phyloP scores from a whole-genome alignment of 2,329 filamentous ascomycete species.

The Chaetomiaceae sp. region DNA sequence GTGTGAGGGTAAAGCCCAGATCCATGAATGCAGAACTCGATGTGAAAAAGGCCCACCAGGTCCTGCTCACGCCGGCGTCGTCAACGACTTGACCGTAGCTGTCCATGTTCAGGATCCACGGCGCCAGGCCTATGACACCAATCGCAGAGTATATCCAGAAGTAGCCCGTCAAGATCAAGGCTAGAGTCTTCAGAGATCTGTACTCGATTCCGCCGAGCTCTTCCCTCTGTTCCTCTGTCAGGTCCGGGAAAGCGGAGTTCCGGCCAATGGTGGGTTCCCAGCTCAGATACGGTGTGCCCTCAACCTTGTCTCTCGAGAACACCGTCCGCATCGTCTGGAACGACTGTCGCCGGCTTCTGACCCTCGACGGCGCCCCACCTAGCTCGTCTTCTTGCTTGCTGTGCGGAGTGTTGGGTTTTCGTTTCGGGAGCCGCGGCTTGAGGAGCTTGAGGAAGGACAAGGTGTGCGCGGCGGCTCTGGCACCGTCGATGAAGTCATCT shows the following conservation, averaged over 20 bases:
- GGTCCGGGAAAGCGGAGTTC: slow-evolving; percentile 86
- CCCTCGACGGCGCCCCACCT: slow-evolving; percentile 4
- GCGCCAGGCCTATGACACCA: slow-evolving; percentile 66
- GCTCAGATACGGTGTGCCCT: slow-evolving; percentile 79
- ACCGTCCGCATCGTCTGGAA: slow-evolving; percentile 56
- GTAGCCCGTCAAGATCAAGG: slow-evolving; percentile 71
- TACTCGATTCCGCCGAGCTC: slow-evolving; percentile 97
- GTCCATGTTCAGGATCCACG: slow-evolving; percentile 68
- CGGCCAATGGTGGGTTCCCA: slow-evolving; percentile 89
- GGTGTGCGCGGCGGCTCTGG: slow-evolving; percentile 38
- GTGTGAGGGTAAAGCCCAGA: slow-evolving; percentile 86
- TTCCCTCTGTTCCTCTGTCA: slow-evolving; percentile 87
- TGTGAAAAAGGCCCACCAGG: slow-evolving; percentile 94
- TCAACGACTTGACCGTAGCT: slow-evolving; percentile 64
- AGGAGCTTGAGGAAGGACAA: slow-evolving; percentile 30
- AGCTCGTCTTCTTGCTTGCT: slow-evolving; percentile 37
- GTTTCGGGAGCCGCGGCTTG: slow-evolving; percentile 28
- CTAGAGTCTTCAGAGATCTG: slow-evolving; percentile 80
- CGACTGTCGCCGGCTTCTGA: slow-evolving; percentile 42
- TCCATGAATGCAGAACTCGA: slow-evolving; percentile 88
- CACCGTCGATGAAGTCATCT: slow-evolving; percentile 43
- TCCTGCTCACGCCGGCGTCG: slow-evolving; percentile 55
- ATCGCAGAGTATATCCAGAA: slow-evolving; percentile 80
- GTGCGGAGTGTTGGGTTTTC: slow-evolving; percentile 36
- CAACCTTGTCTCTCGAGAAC: slow-evolving; percentile 50